phyloP scores from a whole-genome alignment of 352 stramenopile genomes.

The Discostella stelligera region DNA sequence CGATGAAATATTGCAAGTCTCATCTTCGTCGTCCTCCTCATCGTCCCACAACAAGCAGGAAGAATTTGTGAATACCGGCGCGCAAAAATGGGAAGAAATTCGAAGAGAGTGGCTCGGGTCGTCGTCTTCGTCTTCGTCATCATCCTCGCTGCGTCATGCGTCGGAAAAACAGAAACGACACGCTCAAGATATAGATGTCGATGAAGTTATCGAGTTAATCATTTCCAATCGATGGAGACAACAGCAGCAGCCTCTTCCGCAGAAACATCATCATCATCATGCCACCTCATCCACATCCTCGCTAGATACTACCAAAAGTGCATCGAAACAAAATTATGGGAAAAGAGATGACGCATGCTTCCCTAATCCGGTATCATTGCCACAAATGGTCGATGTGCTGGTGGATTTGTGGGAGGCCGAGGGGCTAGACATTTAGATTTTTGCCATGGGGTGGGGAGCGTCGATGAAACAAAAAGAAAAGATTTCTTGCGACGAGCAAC shows the following conservation, averaged over 20 bases:
- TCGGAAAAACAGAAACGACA: slow-evolving; percentile 18
- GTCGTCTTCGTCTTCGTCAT: slow-evolving; percentile 8
- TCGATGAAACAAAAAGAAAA: too few relatives aligned
- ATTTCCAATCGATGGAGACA: slow-evolving; percentile 61
- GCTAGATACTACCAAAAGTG: slow-evolving; percentile 18
- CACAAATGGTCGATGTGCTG: slow-evolving; percentile 78
- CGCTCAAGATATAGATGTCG: slow-evolving; percentile 46
- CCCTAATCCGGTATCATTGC: slow-evolving; percentile 61
- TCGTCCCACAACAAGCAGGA: neutral
- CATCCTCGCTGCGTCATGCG: slow-evolving; percentile 5
- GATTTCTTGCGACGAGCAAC: too few relatives aligned
- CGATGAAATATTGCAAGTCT: neutral
- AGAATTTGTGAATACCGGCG: slow-evolving; percentile 41
- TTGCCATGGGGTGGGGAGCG: neutral
- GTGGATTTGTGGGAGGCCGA: slow-evolving; percentile 79
- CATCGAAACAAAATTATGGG: slow-evolving; percentile 3
- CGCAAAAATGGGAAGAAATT: slow-evolving; percentile 58
- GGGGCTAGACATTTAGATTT: slow-evolving; percentile 65
- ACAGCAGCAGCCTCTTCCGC: slow-evolving; percentile 9
- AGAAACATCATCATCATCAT: neutral
- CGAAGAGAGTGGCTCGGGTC: slow-evolving; percentile 50
- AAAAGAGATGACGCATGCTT: slow-evolving; percentile 49
- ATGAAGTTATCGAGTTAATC: slow-evolving; percentile 77
- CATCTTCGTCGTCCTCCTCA: neutral
- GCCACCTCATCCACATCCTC: neutral